Evolutionary conservation across 1,139 yeast species (phyloP), one percentile per base, ranked within the genome.

Genomic region (Kodamaea arcana): DNA sequence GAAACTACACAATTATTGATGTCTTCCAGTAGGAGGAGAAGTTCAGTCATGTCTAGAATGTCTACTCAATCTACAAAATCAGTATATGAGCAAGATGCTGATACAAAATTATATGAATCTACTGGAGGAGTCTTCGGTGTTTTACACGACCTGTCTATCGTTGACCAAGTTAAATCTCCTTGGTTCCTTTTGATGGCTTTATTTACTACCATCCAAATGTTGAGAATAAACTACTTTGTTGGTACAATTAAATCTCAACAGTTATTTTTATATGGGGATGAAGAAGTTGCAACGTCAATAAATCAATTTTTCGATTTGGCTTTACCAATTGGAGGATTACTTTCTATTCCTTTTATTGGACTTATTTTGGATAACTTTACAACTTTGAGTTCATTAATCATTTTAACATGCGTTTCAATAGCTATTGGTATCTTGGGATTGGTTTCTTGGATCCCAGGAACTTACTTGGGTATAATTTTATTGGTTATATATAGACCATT

Each of bases 401-500:
- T 81, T 14, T 64, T 90, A 35, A 59, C 79, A 3, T 47, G 45
- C 0, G 63, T 75, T 10, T 83, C 94, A 0, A 51, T 81, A 4
- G 33, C 66, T 4, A 79, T 86, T 42, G 95, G 95, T 8, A 44
- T 81, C 1, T 64, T 77, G 51, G 95, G 95, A 0, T 57, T 84
- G 27, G 45, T 83, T 10, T 62, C 82, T 1, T 62, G 69, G 54
- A 52, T 74, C 18, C 74, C 75, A 15, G 60, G 65, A 3, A 73
- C 83, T 11, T 71, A 82, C 47, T 33, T 73, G 1, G 94, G 94
- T 8, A 82, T 87, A 29, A 47, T 76, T 1, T 49, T 83, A 20
- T 67, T 90, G 45, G 96, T 86, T n/a, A 66, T 85, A 1, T 88
- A 84, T 58, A 73, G 97, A 56, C 97, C 97, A 12, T 84, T 88